Evolutionary conservation across 1,284 basidiomycete genomes (phyloP), one percentile per base, ranked within the genome.

Genomic region (Heterobasidion annosum): DNA sequence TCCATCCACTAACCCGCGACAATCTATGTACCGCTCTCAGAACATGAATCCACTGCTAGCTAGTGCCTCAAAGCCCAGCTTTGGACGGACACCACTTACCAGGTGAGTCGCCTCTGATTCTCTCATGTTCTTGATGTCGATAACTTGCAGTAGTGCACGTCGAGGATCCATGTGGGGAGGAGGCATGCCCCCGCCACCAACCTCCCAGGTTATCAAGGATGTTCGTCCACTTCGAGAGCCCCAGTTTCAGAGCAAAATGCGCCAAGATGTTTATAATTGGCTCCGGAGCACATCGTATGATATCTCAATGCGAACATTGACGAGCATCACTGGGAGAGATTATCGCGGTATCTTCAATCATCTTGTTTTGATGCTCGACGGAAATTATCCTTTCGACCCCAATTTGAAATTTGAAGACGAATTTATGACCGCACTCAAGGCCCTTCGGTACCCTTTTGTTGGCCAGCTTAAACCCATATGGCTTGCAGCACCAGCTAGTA

Each of bases 341-440:
- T 94, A 90, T 63, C 83, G 90, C 48, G 72, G 76, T 0, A 87
- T 95, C 42, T 91, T 94, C 63, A 80, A 87, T 50, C 84, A 83
- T 60, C 74, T 96, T 12, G 74, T 91, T n/a, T 70, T 74, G n/a
- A 74, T 78, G 8, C 67, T 94, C 7, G 91, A 93, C 62, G 83
- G 86, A 1, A 73, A 71, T 53, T 83, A 84, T 66, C 73, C 77
- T 3, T 75, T 87, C 53, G 75, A 77, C 57, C 64, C 73, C 51
- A 76, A 74, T 57, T 72, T 69, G 57, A 82, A 81, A 47, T 85
- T 91, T 57, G 92, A 94, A 60, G 91, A 93, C 47, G 88, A 93
- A 59, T 86, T 91, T 62, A 74, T 89, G 12, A 77, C 78, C 8
- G 75, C 89, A 13, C 66, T 96, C 54, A 87, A 82, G 63, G 82